A percentile compares a stretch with the other conserved stretches of the same genome.
These are phyloP conservation scores for Saprolegnia diclina DNA, from an alignment of 352 stramenopile genomes.

Conservation along the genomic window DNA sequence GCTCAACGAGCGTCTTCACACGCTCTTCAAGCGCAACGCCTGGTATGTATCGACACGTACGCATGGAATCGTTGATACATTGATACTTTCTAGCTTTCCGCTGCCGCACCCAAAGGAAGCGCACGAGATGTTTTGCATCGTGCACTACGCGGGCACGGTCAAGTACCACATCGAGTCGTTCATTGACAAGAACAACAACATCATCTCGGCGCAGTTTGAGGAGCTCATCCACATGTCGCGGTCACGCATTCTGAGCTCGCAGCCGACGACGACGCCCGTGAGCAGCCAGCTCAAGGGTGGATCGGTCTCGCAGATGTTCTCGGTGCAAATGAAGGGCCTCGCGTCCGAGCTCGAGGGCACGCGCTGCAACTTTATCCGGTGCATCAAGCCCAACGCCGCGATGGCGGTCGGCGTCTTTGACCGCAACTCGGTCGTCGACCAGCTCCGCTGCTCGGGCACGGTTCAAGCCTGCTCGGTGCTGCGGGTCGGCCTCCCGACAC, in stretches of 20 bases:
- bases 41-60: too few relatives aligned
- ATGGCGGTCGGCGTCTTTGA: constrained; percentile 32
- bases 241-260: constrained; percentile 34
- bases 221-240: constrained; percentile 27
- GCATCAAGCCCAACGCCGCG: constrained; percentile 33
- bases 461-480: constrained; percentile 69
- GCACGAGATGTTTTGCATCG: constrained; percentile 34
- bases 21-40: constrained; percentile 31
- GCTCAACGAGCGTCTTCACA: constrained; percentile 32
- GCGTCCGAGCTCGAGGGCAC: constrained; percentile 37
- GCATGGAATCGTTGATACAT: not conserved
- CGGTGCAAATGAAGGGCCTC: constrained; percentile 39
- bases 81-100: constrained; percentile 45
- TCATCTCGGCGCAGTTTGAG: constrained; percentile 32
- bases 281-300: constrained; percentile 25
- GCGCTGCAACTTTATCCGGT: constrained; percentile 39
- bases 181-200: constrained; percentile 38
- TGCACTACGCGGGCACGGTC: constrained; percentile 35
- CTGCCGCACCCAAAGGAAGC: constrained; percentile 80
- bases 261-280: constrained; percentile 34
- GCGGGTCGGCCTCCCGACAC: constrained; percentile 70
- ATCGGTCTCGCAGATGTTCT: constrained; percentile 31
- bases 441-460: constrained; percentile 32
- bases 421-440: constrained; percentile 29
- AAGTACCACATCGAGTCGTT: constrained; percentile 38